Conservation (phyloP, 129 eudicot genomes). For the Chrysanthemum makinoi region DNA sequence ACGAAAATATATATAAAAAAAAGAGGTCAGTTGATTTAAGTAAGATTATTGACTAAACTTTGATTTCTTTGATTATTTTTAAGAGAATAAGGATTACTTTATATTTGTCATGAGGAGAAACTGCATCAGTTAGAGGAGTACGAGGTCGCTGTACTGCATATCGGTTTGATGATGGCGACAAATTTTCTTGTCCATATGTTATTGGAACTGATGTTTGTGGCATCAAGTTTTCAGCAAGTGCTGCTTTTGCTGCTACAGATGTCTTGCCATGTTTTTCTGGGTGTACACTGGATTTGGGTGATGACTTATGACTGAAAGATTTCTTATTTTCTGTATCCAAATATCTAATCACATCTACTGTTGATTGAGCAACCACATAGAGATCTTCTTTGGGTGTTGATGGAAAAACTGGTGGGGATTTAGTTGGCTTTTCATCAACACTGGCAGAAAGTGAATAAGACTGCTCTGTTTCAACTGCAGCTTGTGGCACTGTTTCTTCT, state of each 20-base stretch:
- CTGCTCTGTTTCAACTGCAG: constrained; percentile 31
- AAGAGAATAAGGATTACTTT: constrained; percentile 42
- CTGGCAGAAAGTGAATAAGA: constrained; percentile 18
- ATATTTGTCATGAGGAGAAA: constrained; percentile 79
- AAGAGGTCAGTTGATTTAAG: constrained; percentile 4
- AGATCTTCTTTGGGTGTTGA: constrained; percentile 21
- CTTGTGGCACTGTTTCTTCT: constrained; percentile 22
- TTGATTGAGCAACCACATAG: constrained; percentile 8
- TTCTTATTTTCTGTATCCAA: constrained; percentile 20
- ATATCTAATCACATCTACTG: constrained; percentile 6
- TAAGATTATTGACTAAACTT: constrained; percentile 5
- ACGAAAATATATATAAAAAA: not conserved
- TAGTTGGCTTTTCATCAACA: constrained; percentile 38
- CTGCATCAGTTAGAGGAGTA: constrained; percentile 78
- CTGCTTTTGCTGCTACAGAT: constrained; percentile 29
- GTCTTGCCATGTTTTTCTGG: constrained; percentile 23
- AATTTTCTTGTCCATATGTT: constrained; percentile 31
- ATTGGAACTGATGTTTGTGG: constrained; percentile 30
- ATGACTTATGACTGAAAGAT: not conserved
- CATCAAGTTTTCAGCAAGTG: constrained; percentile 20
- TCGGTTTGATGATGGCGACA: constrained; percentile 28
- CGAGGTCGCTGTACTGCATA: constrained; percentile 52
- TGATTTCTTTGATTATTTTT: not conserved
- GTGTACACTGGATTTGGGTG: constrained; percentile 22
- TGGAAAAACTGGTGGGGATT: constrained; percentile 29